These are phyloP conservation scores for Quillaja saponaria DNA, from an alignment of 306 rosid species.

Conservation along the genomic window DNA sequence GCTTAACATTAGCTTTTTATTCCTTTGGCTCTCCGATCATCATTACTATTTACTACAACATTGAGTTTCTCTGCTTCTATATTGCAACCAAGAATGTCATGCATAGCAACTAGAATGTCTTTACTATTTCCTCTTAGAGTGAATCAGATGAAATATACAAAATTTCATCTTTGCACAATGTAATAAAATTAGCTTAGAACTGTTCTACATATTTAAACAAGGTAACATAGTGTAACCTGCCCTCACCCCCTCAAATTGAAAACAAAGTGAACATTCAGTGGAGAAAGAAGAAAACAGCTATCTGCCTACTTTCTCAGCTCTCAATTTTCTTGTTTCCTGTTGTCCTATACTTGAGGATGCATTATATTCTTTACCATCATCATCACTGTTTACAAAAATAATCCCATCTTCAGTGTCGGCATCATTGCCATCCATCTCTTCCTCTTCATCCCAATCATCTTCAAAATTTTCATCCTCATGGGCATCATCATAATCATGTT, in stretches of 20 bases:
- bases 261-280: no score
- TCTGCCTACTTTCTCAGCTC: slow-evolving; percentile 39
- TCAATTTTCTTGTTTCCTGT: slow-evolving; percentile 23
- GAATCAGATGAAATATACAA: no score
- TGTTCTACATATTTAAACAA: no score
- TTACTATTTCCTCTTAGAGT: no score
- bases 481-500: slow-evolving; percentile 35
- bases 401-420: slow-evolving; percentile 36
- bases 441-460: slow-evolving; percentile 37
- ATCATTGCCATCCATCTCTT: slow-evolving; percentile 36
- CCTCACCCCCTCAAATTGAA: no score
- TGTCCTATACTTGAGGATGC: slow-evolving; percentile 15
- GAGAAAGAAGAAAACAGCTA: slow-evolving; percentile 19
- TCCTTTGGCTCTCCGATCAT: no score
- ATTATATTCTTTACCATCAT: slow-evolving; percentile 25
- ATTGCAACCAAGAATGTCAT: background rate
- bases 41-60: no score
- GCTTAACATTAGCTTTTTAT: no score
- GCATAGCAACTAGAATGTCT: no score
- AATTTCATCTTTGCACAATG: no score
- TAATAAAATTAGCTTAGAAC: no score
- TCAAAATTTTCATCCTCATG: slow-evolving; percentile 29
- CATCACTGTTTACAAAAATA: slow-evolving; percentile 32
- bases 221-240: background rate
- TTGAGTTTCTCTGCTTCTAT: no score